Evolutionary conservation across 129 eudicot genomes (phyloP), one percentile per base, ranked within the genome.

Genomic region (Scalesia atractyloides): DNA sequence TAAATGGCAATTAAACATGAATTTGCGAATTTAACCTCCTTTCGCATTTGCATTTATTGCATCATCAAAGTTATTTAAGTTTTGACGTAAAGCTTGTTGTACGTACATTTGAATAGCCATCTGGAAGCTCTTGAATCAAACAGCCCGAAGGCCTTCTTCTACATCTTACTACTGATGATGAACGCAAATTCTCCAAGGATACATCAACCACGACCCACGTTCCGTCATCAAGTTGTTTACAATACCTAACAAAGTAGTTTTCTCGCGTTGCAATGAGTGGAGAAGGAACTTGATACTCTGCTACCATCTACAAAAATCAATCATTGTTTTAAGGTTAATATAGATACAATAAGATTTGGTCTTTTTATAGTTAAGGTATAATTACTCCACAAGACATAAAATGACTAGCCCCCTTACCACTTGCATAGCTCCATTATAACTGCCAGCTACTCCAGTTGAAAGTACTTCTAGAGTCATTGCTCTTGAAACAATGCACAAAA

Each of bases 261-360:
- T 95, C 97, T 7, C 99, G 84, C 41, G 99, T 95, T 73, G 99
- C 97, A 81, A 90, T 96, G n/a, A 88, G 59, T 19, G 99, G 99
- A 11, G 99, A 90, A 9, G 99, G 97, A 14, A 92, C 92, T 62
- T 92, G 98, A 69, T 85, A 87, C 83, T 92, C 98, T 12, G 98
- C 97, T 67, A 92, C 90, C 97, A 94, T 94, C 98, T 94, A 82
- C 17, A 77, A 69, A 20, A 79, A 64, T 43, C 30, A 26, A 69
- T 4, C 2, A 0, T 26, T 34, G 14, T 5, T 47, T 12, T 4
- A 48, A 75, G 71, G 13, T 59, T n/a, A 50, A 14, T 62, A 61
- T 68, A 60, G 11, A 58, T 17, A 14, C 15, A 66, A 41, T 52
- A 7, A 66, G 13, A 54, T 19, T 18, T 19, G 13, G 0, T 3